Base-by-base conservation (phyloP, 2,329 filamentous ascomycete genomes). In the Exophiala sideris region DNA sequence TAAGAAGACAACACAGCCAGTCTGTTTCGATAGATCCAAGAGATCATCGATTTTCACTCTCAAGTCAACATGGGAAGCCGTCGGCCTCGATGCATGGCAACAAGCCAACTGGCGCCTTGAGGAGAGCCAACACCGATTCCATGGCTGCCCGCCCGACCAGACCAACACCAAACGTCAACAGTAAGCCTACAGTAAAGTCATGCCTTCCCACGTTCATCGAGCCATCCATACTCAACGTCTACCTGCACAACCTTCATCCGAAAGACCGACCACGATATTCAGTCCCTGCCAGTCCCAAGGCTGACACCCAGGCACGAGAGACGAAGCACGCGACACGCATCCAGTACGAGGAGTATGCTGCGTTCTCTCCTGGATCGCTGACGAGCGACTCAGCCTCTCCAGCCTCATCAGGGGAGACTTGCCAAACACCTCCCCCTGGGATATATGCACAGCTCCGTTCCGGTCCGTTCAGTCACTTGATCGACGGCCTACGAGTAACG, bases 121-220 rank as follows among this genome's bases (percentile, higher is more conserved):
- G 53, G 39, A 44, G 54, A 21, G 50, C 57, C 34, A 52, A 52
- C 29, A 54, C 54, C 3, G 51, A 56, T 9, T 54, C 48, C 21
- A 29, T 33, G 29, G 39, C 44, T 14, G 16, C 48, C 10, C 11
- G 8, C 14, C 14, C 40, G 6, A 18, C 38, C 20, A 35, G 5
- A 48, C 14, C 8, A 38, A 24, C n/a, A 21, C n/a, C 33, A 32
- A 18, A 36, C 39, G 9, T n/a, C 40, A 36, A 14, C 12, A 50
- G 21, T 3, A n/a, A 40, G 8, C 42, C 54, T 20, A 47, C 33
- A 6, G 33, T 14, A 29, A 50, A 36, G 14, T 60, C 57, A 7
- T 57, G 54, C 9, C 39, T 60, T 3, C 57, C 57, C 6, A 56
- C 50, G 33, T 60, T 60, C 42, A 60, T 60, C 33, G 57, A 57